phyloP scores from a whole-genome alignment of 345 rosid species.

The Laguncularia racemosa region DNA sequence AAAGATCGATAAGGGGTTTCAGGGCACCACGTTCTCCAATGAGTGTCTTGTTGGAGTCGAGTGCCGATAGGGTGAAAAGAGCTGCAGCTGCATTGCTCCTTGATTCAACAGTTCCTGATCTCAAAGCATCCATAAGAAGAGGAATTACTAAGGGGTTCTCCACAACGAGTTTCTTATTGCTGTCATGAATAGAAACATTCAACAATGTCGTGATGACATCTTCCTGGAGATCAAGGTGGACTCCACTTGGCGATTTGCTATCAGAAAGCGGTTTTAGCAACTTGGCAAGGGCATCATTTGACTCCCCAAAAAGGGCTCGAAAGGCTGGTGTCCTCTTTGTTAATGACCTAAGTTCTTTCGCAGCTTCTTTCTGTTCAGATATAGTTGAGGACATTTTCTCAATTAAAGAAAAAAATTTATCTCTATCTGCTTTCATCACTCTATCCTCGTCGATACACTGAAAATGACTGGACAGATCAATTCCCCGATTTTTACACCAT shows the following conservation, averaged over 20 bases:
- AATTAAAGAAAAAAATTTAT: conserved; percentile 27
- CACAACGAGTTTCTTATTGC: conserved; percentile 27
- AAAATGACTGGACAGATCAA: conserved; percentile 20
- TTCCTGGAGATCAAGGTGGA: conserved; percentile 33
- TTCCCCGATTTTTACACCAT: conserved; percentile 34
- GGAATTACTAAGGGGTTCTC: conserved; percentile 34
- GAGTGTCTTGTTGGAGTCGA: conserved; percentile 21
- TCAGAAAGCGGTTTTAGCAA: conserved; percentile 33
- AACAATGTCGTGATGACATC: conserved; percentile 36
- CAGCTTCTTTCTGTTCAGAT: conserved; percentile 40
- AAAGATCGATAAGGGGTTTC: conserved; percentile 33
- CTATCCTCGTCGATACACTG: conserved; percentile 10
- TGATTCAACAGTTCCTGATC: conserved; percentile 29
- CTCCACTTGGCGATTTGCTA: conserved; percentile 4
- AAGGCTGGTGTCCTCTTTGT: conserved; percentile 34
- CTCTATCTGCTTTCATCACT: conserved; percentile 13
- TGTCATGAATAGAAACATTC: conserved; percentile 36
- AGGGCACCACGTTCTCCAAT: conserved; percentile 51
- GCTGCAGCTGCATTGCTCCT: conserved; percentile 54
- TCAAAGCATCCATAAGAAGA: conserved; percentile 31
- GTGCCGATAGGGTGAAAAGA: conserved; percentile 30
- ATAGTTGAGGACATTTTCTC: conserved; percentile 36
- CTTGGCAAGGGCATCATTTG: conserved; percentile 20
- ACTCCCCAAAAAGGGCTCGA: conserved; percentile 30
- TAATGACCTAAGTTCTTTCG: conserved; percentile 34